Percentiles rank a stretch among this genome's conserved stretches.
Evolutionary conservation across 768 basidiomycete genomes (phyloP).

Genomic region (Boletus rubropictus): DNA sequence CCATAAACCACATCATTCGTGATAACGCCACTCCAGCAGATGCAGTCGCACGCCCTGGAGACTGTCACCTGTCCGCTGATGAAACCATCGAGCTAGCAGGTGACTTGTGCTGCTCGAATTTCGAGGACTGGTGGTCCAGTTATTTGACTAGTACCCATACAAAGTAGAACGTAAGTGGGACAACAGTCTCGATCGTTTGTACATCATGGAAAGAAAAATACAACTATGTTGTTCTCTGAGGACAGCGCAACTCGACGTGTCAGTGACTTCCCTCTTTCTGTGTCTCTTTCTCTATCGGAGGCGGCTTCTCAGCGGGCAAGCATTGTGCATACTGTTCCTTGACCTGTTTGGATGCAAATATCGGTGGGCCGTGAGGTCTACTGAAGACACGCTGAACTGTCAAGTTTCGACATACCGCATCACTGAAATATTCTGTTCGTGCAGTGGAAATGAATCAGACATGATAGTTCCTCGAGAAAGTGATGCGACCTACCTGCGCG

Average conservation of each 20-base stretch:
- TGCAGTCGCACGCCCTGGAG: constrained; percentile 70
- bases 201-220: constrained; percentile 1
- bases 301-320: constrained; percentile 6
- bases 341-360: constrained; percentile 4
- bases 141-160: constrained; percentile 31
- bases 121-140: constrained; percentile 81
- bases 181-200: constrained; percentile 2
- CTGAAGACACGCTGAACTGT: not conserved
- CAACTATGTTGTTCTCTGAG: not conserved
- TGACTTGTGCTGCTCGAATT: constrained; percentile 56
- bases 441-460: not conserved
- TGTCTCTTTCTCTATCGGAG: constrained; percentile 8
- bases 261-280: not conserved
- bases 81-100: constrained; percentile 68
- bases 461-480: not conserved
- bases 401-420: constrained; percentile 17
- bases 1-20: constrained; percentile 70
- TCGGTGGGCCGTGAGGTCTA: not conserved
- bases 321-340: constrained; percentile 20
- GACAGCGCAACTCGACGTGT: not conserved
- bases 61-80: constrained; percentile 72
- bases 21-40: constrained; percentile 62
- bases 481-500: constrained; percentile 35
- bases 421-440: constrained; percentile 25
- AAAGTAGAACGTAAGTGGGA: constrained; percentile 8